Evolutionary conservation across 148 eudicot species (phyloP).

Genomic region (Polygonum maritimum): DNA sequence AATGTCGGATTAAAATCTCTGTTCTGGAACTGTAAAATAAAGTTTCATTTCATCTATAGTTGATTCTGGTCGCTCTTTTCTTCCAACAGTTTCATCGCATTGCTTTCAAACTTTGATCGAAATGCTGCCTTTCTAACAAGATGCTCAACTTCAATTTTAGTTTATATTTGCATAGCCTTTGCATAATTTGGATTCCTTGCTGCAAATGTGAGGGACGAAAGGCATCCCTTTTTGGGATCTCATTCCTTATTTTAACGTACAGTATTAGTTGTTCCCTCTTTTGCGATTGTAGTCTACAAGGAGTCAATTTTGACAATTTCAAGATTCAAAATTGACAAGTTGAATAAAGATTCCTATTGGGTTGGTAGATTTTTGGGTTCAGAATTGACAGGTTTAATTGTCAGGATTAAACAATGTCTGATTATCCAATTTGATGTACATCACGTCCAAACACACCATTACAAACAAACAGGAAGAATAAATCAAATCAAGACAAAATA

Average conservation of each 20-base stretch:
- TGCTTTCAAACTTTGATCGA: no score
- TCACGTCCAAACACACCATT: neutral
- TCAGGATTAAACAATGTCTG: neutral
- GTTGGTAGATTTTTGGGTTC: neutral
- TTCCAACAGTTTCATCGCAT: neutral
- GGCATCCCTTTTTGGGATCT: no score
- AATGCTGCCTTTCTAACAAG: no score
- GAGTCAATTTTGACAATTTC: no score
- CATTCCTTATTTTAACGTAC: no score
- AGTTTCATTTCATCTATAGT: neutral
- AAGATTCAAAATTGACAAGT: no score
- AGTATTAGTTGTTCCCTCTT: no score
- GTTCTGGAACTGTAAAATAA: slow-evolving; percentile 2
- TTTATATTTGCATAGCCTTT: no score
- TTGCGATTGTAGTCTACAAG: no score
- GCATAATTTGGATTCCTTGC: no score
- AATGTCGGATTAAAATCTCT: neutral
- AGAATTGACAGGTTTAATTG: neutral
- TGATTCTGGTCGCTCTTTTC: neutral
- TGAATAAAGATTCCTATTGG: neutral
- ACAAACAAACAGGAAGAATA: neutral
- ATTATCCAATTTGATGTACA: neutral
- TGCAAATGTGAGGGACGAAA: no score
- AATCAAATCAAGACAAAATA: neutral
- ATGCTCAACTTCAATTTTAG: no score